Conservation (phyloP, 2,329 filamentous ascomycete genomes). For the Esteya vermicola region DNA sequence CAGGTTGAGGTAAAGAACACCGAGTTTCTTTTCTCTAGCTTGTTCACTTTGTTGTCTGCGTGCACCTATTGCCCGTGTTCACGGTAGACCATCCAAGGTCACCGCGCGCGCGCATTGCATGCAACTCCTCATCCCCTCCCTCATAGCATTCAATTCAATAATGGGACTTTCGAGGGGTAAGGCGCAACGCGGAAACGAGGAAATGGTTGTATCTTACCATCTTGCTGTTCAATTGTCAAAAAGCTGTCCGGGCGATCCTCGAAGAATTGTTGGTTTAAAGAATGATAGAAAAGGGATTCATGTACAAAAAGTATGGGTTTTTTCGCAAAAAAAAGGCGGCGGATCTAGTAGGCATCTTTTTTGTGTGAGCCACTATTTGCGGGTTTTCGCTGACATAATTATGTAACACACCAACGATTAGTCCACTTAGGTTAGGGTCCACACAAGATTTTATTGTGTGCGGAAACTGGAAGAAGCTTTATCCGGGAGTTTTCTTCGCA, state of each 20-base stretch:
- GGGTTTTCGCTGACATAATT: background rate
- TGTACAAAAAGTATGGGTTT: background rate
- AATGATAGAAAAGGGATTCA: conserved; percentile 7
- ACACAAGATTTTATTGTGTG: conserved; percentile 5
- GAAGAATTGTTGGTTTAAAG: conserved; percentile 34
- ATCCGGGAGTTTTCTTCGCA: conserved; percentile 7
- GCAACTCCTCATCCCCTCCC: too few species aligned
- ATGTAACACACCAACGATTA: background rate
- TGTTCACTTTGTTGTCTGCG: background rate
- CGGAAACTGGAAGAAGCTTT: conserved; percentile 4
- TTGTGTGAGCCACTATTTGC: conserved; percentile 8
- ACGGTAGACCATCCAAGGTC: background rate
- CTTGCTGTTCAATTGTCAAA: conserved; percentile 35
- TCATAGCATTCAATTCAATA: too few species aligned
- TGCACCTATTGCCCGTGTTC: too few species aligned
- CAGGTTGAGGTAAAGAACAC: too few species aligned
- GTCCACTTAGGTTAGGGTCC: conserved; percentile 9
- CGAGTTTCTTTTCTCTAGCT: background rate
- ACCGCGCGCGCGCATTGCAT: too few species aligned
- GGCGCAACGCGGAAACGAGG: background rate
- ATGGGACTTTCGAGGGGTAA: background rate
- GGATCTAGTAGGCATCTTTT: conserved; percentile 1
- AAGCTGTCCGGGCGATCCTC: conserved; percentile 51
- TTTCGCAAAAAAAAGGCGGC: conserved; percentile 1
- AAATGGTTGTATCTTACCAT: conserved; percentile 33